Percentiles rank a stretch among this genome's conserved stretches.
Evolutionary conservation across 2,329 filamentous ascomycete genomes (phyloP).

Genomic region (Sphaerulina musiva): DNA sequence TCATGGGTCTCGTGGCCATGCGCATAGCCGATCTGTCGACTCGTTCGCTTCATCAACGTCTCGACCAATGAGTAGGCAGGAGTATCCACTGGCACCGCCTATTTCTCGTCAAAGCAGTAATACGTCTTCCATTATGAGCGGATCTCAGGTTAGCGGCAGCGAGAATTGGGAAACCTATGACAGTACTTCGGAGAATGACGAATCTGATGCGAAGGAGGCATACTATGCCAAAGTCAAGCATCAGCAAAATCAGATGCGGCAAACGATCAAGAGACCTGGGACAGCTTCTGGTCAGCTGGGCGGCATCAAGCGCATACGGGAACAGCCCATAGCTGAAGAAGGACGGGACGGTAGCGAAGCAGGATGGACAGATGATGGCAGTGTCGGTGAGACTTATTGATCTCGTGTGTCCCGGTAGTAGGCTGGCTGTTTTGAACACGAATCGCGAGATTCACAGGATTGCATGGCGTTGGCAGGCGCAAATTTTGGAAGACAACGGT

Average conservation of each 20-base stretch:
- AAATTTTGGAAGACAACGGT: conserved; percentile 3
- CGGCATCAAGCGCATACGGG: conserved; percentile 24
- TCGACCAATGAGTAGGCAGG: conserved; percentile 25
- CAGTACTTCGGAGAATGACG: conserved; percentile 45
- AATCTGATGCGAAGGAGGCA: conserved; percentile 63
- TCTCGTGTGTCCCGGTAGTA: not conserved
- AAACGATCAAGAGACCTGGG: conserved; percentile 16
- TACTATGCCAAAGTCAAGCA: conserved; percentile 69
- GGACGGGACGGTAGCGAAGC: conserved; percentile 31
- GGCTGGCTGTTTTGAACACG: conserved; percentile 1
- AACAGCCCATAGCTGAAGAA: conserved; percentile 27
- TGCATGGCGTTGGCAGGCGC: conserved; percentile 4
- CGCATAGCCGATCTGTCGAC: conserved; percentile 14
- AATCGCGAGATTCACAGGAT: not conserved
- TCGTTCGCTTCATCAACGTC: conserved; percentile 27
- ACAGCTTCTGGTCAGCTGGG: conserved; percentile 16
- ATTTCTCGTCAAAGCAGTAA: conserved; percentile 31
- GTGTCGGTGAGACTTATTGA: conserved; percentile 34
- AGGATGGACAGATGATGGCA: conserved; percentile 35
- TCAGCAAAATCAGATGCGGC: conserved; percentile 50
- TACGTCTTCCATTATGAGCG: conserved; percentile 33
- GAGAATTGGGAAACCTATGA: conserved; percentile 99
- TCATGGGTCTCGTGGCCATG: conserved; percentile 9
- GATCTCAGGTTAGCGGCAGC: conserved; percentile 49
- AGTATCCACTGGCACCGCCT: conserved; percentile 28